These are phyloP conservation scores for Aspergillus quadrilineatus DNA, from an alignment of 2,329 filamentous ascomycete species.

Conservation along the genomic window DNA sequence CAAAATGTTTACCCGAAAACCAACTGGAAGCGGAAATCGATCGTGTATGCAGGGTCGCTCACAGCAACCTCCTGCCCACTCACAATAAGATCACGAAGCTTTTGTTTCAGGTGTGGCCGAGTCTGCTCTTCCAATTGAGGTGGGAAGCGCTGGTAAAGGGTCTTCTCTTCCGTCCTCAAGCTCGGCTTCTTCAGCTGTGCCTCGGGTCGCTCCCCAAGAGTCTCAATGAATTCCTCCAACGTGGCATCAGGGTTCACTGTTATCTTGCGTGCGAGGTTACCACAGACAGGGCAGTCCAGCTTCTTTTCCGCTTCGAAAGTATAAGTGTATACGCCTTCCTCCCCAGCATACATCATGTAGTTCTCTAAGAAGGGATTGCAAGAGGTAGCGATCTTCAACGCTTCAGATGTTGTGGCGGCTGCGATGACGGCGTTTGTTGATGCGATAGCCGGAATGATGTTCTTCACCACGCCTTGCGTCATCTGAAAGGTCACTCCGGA, in stretches of 20 bases:
- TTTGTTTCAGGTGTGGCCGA: slow-evolving; percentile 75
- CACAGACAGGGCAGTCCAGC: slow-evolving; percentile 91
- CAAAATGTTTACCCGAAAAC: slow-evolving; percentile 40
- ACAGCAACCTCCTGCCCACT: slow-evolving; percentile 88
- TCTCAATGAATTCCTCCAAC: slow-evolving; percentile 80
- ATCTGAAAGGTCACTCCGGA: slow-evolving; percentile 89
- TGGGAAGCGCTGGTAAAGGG: slow-evolving; percentile 85
- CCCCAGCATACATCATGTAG: slow-evolving; percentile 99
- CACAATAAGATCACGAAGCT: slow-evolving; percentile 71
- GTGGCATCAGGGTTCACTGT: slow-evolving; percentile 69
- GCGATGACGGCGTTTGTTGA: slow-evolving; percentile 97
- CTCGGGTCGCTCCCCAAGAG: slow-evolving; percentile 77
- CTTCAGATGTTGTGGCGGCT: slow-evolving; percentile 93
- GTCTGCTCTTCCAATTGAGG: slow-evolving; percentile 81
- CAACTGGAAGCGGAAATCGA: slow-evolving; percentile 64
- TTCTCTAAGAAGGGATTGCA: slow-evolving; percentile 82
- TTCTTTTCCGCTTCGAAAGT: slow-evolving; percentile 96
- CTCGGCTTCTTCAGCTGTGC: slow-evolving; percentile 93
- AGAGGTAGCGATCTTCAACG: slow-evolving; percentile 85
- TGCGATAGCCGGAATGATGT: slow-evolving; percentile 97
- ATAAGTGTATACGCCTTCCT: slow-evolving; percentile 94
- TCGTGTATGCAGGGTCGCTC: slow-evolving; percentile 83
- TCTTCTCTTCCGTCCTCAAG: slow-evolving; percentile 75
- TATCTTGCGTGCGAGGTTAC: slow-evolving; percentile 74
- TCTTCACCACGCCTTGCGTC: slow-evolving; percentile 97